Base-by-base conservation (phyloP, 2,329 filamentous ascomycete genomes). In the Nigrograna mackinnonii region DNA sequence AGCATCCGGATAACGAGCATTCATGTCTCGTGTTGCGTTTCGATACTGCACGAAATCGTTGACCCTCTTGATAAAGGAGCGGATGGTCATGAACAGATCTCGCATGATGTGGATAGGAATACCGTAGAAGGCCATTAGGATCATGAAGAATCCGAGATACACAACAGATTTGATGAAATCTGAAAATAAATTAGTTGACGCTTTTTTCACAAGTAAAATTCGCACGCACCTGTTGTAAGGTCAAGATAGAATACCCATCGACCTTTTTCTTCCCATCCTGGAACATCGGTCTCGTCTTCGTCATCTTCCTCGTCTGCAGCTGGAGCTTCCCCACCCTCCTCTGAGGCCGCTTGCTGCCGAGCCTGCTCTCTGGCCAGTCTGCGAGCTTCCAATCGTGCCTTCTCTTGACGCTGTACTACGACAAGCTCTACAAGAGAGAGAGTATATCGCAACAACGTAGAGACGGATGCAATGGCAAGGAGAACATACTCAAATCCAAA, bases 401-500 rank as follows among this genome's bases (percentile, higher is more conserved):
- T 76, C 9, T 88, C 89, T 70, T 97, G 92, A 43, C 80, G 78
- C 60, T 82, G 82, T 41, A 87, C 79, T 38, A 96, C 86, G 35
- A 79, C 80, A 35, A 87, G 82, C 67, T 99, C 94, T 6, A 85
- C 75, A 32, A 96, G 70, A 3, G 87, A 88, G 37, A 97, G 79
- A 16, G 80, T 68, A 68, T 99, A 99, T 46, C 91, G 84, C 41
- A 84, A 76, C 2, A 82, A 79, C 0, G 91, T 96, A 35, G 92
- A 91, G 39, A 84, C 76, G 1, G 92, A 95, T 38, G 85, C 85
- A 7, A 95, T 86, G 2, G 84, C 79, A 46, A 97, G 74, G 32
- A 99, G 85, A 26, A 92, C 91, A 63, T 97, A 97, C 68, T 99
- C 94, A 58, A 99, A 99, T 5, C 95, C 84, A 62, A 99, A 99